Evolutionary conservation across 2,329 filamentous ascomycete species (phyloP).

Genomic region (Ophiosphaerella narmari): DNA sequence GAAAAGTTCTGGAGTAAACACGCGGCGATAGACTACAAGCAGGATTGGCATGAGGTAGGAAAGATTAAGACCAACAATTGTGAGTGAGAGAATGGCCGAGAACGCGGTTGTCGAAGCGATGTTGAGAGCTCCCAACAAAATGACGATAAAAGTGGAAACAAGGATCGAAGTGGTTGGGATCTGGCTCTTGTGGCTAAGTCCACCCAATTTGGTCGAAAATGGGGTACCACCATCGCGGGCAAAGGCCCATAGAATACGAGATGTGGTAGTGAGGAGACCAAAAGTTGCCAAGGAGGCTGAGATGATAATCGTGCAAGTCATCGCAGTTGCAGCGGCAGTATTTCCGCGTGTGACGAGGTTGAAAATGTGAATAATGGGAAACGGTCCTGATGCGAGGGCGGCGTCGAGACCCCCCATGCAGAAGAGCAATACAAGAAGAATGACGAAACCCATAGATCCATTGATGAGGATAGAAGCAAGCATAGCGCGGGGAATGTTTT

Average conservation of each 20-base stretch:
- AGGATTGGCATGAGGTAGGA: neutral
- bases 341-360: constrained; percentile 15
- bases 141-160: neutral
- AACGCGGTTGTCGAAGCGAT: neutral
- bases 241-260: constrained; percentile 42
- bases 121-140: neutral
- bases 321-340: constrained; percentile 47
- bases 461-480: constrained; percentile 39
- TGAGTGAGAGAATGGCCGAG: neutral
- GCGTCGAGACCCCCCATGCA: constrained; percentile 33
- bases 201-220: neutral
- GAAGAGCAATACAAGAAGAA: constrained; percentile 38
- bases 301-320: constrained; percentile 32
- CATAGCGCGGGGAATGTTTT: constrained; percentile 36
- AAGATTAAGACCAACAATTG: neutral
- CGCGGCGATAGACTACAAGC: neutral
- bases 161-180: neutral
- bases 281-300: constrained; percentile 36
- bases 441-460: constrained; percentile 38
- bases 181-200: neutral
- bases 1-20: neutral
- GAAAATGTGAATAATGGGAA: constrained; percentile 43
- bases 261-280: constrained; percentile 34
- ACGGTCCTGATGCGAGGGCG: constrained; percentile 20
- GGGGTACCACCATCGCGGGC: constrained; percentile 45